Conservation (phyloP, 2,329 filamentous ascomycete genomes). For the Zymoseptoria pseudotritici region DNA sequence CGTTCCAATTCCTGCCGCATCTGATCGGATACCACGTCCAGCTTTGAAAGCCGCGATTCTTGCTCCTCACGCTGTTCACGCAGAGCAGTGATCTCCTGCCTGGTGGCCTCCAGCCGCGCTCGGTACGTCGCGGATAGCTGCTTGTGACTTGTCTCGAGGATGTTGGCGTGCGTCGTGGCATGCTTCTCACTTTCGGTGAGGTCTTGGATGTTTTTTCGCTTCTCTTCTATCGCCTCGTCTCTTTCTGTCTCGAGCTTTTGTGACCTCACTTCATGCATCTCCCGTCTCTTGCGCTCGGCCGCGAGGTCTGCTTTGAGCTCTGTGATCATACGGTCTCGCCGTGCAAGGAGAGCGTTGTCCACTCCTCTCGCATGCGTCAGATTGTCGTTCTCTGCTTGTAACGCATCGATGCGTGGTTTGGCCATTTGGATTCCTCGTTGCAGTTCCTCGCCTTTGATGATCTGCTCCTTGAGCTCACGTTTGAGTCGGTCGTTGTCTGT, state of each 20-base stretch:
- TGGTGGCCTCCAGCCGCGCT: slow-evolving; percentile 36
- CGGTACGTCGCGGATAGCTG: slow-evolving; percentile 59
- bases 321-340: slow-evolving; percentile 69
- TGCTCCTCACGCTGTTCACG: slow-evolving; percentile 52
- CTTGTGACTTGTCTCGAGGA: slow-evolving; percentile 66
- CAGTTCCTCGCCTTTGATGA: slow-evolving; percentile 56
- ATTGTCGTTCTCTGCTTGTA: slow-evolving; percentile 61
- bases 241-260: slow-evolving; percentile 55
- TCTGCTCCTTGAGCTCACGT: slow-evolving; percentile 49
- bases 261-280: slow-evolving; percentile 54
- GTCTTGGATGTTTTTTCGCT: slow-evolving; percentile 57
- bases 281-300: slow-evolving; percentile 55
- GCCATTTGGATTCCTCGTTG: slow-evolving; percentile 59
- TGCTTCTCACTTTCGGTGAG: slow-evolving; percentile 37
- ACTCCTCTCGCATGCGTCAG: slow-evolving; percentile 62
- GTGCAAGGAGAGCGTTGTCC: slow-evolving; percentile 61
- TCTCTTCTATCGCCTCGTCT: slow-evolving; percentile 53
- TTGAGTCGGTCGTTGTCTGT: slow-evolving; percentile 73
- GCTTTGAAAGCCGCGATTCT: slow-evolving; percentile 55
- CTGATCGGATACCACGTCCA: slow-evolving; percentile 65
- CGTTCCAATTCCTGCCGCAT: slow-evolving; percentile 61
- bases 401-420: slow-evolving; percentile 64
- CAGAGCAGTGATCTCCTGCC: slow-evolving; percentile 47
- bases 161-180: slow-evolving; percentile 55
- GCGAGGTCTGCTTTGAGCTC: slow-evolving; percentile 58